Percentiles rank a stretch among this genome's conserved stretches.
Evolutionary conservation across 2,329 filamentous ascomycete species (phyloP).

Genomic region (Aspergillus ibericus): DNA sequence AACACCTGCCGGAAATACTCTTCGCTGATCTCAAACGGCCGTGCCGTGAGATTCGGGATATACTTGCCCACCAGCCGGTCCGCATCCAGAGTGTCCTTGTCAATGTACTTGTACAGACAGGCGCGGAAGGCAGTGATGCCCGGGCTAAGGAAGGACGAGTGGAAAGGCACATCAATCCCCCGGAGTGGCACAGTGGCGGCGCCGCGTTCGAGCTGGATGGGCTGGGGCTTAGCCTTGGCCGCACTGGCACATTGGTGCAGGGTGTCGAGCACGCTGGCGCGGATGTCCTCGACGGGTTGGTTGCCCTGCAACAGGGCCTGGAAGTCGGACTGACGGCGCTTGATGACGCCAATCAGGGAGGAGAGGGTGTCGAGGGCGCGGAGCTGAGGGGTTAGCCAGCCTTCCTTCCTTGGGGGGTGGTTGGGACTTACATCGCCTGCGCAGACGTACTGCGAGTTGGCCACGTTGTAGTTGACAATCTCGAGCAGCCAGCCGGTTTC

Average conservation of each 20-base stretch:
- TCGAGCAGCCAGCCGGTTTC: slow-evolving; percentile 89
- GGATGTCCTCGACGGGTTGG: not conserved
- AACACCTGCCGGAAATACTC: not conserved
- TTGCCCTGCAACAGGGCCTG: not conserved
- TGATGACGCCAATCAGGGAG: not conserved
- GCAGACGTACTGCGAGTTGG: slow-evolving; percentile 64
- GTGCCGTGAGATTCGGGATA: slow-evolving; percentile 4
- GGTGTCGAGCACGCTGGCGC: not conserved
- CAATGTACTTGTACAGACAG: not conserved
- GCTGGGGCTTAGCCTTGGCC: not conserved
- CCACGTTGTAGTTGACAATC: slow-evolving; percentile 88
- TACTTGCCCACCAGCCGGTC: slow-evolving; percentile 1
- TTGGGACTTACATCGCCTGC: slow-evolving; percentile 54
- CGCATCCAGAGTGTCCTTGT: not conserved
- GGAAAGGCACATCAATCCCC: slow-evolving; percentile 9
- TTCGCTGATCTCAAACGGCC: slow-evolving; percentile 3
- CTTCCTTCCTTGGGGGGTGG: not conserved
- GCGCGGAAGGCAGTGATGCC: slow-evolving; percentile 5
- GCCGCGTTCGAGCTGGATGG: not conserved
- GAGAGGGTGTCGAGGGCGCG: not conserved
- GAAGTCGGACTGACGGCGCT: not conserved
- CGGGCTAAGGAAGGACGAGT: slow-evolving; percentile 3
- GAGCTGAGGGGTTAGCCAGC: not conserved
- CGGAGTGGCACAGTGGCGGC: slow-evolving; percentile 3
- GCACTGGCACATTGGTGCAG: not conserved